phyloP scores from a whole-genome alignment of 2,329 filamentous ascomycete genomes.

The Claviceps sp. region DNA sequence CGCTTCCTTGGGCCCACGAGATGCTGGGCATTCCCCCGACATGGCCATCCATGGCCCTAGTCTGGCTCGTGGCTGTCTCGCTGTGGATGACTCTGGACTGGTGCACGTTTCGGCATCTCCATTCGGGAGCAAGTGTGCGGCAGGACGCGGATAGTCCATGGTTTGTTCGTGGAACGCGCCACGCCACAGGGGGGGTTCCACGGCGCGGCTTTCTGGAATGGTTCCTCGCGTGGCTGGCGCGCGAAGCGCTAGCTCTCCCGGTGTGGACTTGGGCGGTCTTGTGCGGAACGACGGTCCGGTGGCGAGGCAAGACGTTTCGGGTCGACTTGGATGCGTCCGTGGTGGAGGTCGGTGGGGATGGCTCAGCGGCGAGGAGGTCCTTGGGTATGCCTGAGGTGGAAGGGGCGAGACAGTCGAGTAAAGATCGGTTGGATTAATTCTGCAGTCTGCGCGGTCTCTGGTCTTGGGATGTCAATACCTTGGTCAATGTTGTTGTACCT shows the following conservation, averaged over 20 bases:
- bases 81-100: slow-evolving; percentile 69
- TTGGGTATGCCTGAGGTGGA: slow-evolving; percentile 12
- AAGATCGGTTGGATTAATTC: slow-evolving; percentile 14
- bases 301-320: slow-evolving; percentile 72
- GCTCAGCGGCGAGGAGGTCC: not conserved
- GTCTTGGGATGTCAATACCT: too few relatives aligned
- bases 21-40: slow-evolving; percentile 43
- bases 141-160: slow-evolving; percentile 58
- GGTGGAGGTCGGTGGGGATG: slow-evolving; percentile 20
- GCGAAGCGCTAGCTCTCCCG: slow-evolving; percentile 71
- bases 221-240: slow-evolving; percentile 70
- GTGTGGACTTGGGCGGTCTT: slow-evolving; percentile 86
- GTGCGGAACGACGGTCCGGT: slow-evolving; percentile 75
- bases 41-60: slow-evolving; percentile 50
- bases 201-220: slow-evolving; percentile 53
- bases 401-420: slow-evolving; percentile 11
- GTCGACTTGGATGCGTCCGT: slow-evolving; percentile 80
- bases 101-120: slow-evolving; percentile 58
- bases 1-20: slow-evolving; percentile 48
- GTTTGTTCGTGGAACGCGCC: slow-evolving; percentile 46
- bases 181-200: slow-evolving; percentile 22
- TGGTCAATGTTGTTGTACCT: too few relatives aligned
- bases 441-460: too few relatives aligned
- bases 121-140: slow-evolving; percentile 58
- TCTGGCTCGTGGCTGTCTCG: slow-evolving; percentile 54